These are phyloP conservation scores for Dryadomyces quercus-mongolicae DNA, from an alignment of 2,329 filamentous ascomycete genomes.

Conservation along the genomic window DNA sequence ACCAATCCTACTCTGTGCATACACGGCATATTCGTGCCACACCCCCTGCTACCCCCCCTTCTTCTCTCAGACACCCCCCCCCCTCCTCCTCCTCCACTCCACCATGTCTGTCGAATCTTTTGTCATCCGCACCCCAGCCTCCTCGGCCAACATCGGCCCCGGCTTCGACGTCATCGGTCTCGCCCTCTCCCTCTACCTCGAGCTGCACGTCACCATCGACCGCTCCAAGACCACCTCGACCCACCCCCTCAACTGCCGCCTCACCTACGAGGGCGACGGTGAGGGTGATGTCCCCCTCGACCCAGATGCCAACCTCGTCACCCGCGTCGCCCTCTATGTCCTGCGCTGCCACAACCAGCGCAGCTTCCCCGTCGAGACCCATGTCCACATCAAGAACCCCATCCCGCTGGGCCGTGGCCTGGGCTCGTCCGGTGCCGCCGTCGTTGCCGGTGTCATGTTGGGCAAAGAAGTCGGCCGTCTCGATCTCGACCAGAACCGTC, in stretches of 20 bases:
- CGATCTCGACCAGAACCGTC: conserved; percentile 60
- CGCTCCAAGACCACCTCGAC: conserved; percentile 39
- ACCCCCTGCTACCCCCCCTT: not conserved
- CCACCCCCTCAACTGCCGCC: conserved; percentile 67
- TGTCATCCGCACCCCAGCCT: conserved; percentile 74
- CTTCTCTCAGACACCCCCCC: not conserved
- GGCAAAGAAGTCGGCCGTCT: conserved; percentile 77
- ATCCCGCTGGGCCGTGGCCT: conserved; percentile 87
- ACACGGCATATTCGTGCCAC: too few relatives aligned
- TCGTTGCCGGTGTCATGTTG: conserved; percentile 88
- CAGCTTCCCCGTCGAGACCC: conserved; percentile 72
- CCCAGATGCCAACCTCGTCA: conserved; percentile 84
- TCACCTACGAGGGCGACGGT: conserved; percentile 81
- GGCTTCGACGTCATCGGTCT: conserved; percentile 97
- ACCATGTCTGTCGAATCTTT: conserved; percentile 37
- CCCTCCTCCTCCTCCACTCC: not conserved
- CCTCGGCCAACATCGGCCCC: conserved; percentile 93
- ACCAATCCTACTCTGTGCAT: too few relatives aligned
- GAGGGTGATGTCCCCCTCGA: conserved; percentile 65
- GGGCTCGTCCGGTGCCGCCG: conserved; percentile 90
- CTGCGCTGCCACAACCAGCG: conserved; percentile 83
- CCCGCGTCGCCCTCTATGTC: conserved; percentile 86
- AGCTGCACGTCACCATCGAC: conserved; percentile 71
- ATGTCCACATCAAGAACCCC: conserved; percentile 89
- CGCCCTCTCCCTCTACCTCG: conserved; percentile 85